phyloP scores from a whole-genome alignment of 768 basidiomycete genomes.

The Russula brevipes region DNA sequence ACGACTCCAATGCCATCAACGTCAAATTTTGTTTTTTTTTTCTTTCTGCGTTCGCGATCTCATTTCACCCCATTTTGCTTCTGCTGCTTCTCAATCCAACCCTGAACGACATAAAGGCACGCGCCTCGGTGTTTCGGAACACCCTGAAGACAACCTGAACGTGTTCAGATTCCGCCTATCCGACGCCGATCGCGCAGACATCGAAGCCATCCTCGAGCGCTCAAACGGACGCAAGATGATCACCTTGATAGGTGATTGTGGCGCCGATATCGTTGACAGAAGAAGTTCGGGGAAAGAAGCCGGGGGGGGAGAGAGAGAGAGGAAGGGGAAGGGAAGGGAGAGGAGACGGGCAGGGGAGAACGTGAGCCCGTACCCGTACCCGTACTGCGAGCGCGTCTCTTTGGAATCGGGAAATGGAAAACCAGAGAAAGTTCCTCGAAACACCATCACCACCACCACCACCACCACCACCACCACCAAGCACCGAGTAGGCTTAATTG shows the following conservation, averaged over 20 bases:
- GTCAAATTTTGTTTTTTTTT: neutral
- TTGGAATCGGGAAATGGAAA: neutral
- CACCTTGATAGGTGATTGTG: slow-evolving; percentile 72
- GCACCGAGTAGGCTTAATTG: neutral
- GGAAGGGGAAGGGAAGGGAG: too few species aligned
- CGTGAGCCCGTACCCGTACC: too few species aligned
- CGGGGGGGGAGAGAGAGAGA: neutral
- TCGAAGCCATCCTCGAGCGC: slow-evolving; percentile 55
- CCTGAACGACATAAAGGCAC: slow-evolving; percentile 43
- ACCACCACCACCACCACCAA: neutral
- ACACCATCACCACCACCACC: neutral
- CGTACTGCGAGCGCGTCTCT: too few species aligned
- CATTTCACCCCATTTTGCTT: neutral
- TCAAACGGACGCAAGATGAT: slow-evolving; percentile 64
- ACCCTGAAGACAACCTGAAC: slow-evolving; percentile 60
- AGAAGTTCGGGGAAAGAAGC: neutral
- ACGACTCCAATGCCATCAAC: too few species aligned
- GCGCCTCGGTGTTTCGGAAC: slow-evolving; percentile 70
- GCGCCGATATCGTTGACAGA: slow-evolving; percentile 59
- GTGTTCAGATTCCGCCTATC: slow-evolving; percentile 57
- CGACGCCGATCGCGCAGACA: slow-evolving; percentile 51
- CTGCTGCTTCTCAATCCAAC: neutral
- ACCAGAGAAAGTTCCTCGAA: neutral
- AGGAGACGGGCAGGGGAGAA: too few species aligned
- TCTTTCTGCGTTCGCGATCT: neutral